Base-by-base conservation (phyloP, 192 early-diverging fungal species). In the Fimicolochytrium jonesii region DNA sequence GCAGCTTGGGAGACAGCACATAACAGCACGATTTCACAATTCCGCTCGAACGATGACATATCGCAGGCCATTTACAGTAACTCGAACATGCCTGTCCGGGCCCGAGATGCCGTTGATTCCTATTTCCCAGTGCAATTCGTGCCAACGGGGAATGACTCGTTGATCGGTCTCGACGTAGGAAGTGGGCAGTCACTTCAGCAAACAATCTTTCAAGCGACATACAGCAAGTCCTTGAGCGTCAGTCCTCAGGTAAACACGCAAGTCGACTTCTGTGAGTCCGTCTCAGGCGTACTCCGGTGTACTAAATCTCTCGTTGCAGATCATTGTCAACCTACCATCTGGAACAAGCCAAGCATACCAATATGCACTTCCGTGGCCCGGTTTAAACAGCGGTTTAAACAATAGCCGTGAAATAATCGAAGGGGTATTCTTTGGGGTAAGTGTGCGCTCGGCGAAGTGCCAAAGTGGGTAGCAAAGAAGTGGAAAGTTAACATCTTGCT, bases 351-450 rank as follows among this genome's bases (percentile, higher is more conserved):
- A 33, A 6, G 59, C 51, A 15, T 47, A 61, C 29, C 59, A 47
- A 20, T 61, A 50, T 34, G 47, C 51, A 7, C 25, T 61, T 29
- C 59, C 59, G 2, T 61, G 35, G 15, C 51, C 18, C 37, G 59
- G 59, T 0, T 32, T 30, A 3, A 35, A 50, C 20, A 22, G 42
- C 7, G 18, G 25, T 4, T 6, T 5, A 5, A 26, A 28, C 28
- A 41, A 17, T 33, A 9, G 17, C 9, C 37, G 37, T 39, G 37
- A 39, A 39, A 39, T 9, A 9, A 39, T 61, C 15, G 15, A 61
- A 28, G 59, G 59, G 10, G 33, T 50, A 18, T 50, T 61, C 45
- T 36, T 35, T 35, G 59, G 59, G 10, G 59, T 61, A 61, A n/a
- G 34, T 42, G 7, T 39, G 37, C 10, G 9, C 37, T 17, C 37